Base-by-base conservation (phyloP, 1,284 basidiomycete species). In the Phellopilus nigrolimitatus region DNA sequence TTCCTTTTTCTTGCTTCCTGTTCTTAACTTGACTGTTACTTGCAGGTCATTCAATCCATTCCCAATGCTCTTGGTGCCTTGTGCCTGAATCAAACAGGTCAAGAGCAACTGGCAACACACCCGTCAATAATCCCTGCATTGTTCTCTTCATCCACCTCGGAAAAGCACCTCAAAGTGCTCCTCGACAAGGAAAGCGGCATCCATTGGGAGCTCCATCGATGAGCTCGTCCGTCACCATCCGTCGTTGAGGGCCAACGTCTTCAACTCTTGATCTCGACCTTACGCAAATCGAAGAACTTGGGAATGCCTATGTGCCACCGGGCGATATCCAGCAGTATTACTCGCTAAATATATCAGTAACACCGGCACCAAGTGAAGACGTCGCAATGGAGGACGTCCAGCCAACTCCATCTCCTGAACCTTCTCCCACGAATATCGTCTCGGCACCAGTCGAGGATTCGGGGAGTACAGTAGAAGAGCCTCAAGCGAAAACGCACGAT, bases 221-320 rank as follows among this genome's bases (percentile, higher is more conserved):
- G 97, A 99, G 66, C 84, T 99, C 49, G 87, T 97, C 54, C 84
- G 97, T 4, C 97, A 99, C 64, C 97, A 99, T 65, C 97, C 97
- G 2, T 76, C 80, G 1, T 73, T 99, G 50, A 95, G 95, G 66
- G 68, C 77, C 4, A 67, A 82, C 31, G 86, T 97, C 2, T 86
- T 97, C 59, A 80, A 87, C 15, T 78, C 88, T 71, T 94, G 51
- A 82, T 84, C 47, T 70, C 75, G 0, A 82, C 85, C 1, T 70
- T 98, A 58, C 71, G 75, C 51, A 79, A 78, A 86, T 97, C 30
- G 82, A 90, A 62, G 77, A 80, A 47, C 68, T 89, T 1, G 92
- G 90, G 13, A 75, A 75, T 46, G 65, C 68, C 3, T 91, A 78
- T 57, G 67, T 69, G 4, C 72, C 81, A 3, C 73, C 82, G 3